Base-by-base conservation (phyloP, 1,284 basidiomycete genomes). In the Termitomyces sp. region DNA sequence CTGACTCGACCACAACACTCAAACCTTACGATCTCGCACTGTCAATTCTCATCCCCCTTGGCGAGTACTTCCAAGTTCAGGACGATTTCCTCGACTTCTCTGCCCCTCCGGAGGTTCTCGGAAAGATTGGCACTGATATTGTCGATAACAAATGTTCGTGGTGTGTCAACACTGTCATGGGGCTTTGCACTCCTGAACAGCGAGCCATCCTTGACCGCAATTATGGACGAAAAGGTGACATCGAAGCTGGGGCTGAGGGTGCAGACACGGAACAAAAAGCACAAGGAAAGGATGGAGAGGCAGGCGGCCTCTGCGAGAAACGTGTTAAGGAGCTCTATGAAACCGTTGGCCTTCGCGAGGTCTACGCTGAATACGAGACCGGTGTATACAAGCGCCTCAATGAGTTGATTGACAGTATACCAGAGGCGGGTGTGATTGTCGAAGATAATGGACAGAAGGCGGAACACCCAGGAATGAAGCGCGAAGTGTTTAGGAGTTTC, bases 61-160 rank as follows among this genome's bases (percentile, higher is more conserved):
- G 97, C 54, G 94, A 97, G 72, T 99, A 98, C 75, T 99, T 98
- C 85, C 96, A 99, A 74, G 83, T 97, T 46, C 96, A 99, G 72
- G 96, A 99, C 71, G 97, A 99, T 72, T 98, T 89, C 73, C 84
- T 99, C 60, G 96, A 99, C 72, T 97, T 86, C 67, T 88, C 88
- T 48, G 93, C 88, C 10, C 83, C 91, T 1, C 92, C 93, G 0
- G 93, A 95, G 73, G 81, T 91, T 62, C 91, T 98, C 52, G 97
- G 96, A 58, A 99, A 99, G 76, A 84, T 98, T 59, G 97, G 96
- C 30, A 98, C 96, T 18, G 97, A 99, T 71, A 99, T 99, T 64
- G 72, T 97, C 53, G 96, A 99, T 74, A 98, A 98, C 83, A 99
- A 99, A 75, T 99, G 97, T 75, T 91, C 90, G 38, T 99, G 96